A percentile compares a stretch with the other conserved stretches of the same genome.
phyloP scores from a whole-genome alignment of 306 rosid species.

The Myrica gale region DNA sequence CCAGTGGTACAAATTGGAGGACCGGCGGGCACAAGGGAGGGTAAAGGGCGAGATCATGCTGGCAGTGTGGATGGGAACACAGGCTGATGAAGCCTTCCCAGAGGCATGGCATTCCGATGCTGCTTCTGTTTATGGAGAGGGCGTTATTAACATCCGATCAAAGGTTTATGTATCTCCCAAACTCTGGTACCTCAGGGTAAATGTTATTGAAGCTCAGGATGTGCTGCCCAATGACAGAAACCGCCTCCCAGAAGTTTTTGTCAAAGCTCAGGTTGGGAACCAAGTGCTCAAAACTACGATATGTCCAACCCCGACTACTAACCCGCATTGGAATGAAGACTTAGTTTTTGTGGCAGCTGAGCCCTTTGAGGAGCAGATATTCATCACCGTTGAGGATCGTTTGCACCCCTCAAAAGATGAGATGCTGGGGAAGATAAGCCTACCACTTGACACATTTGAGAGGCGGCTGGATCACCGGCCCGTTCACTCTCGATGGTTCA shows the following conservation, averaged over 20 bases:
- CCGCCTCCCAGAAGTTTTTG: constrained; percentile 65
- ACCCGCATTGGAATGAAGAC: constrained; percentile 90
- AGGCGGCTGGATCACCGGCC: constrained; percentile 79
- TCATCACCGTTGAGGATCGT: constrained; percentile 66
- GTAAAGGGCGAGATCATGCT: constrained; percentile 89
- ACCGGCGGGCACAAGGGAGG: constrained; percentile 61
- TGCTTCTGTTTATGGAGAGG: constrained; percentile 76
- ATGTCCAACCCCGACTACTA: constrained; percentile 53
- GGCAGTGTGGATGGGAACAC: constrained; percentile 98
- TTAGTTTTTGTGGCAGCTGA: constrained; percentile 87
- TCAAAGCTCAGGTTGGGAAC: constrained; percentile 80
- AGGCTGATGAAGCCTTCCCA: constrained; percentile 91
- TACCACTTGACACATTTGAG: constrained; percentile 68
- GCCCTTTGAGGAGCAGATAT: constrained; percentile 85
- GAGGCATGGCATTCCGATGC: constrained; percentile 98
- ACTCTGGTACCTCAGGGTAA: constrained; percentile 81
- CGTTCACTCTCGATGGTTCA: constrained; percentile 87
- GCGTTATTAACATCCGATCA: constrained; percentile 74
- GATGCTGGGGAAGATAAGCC: constrained; percentile 63
- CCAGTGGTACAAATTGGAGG: constrained; percentile 87
- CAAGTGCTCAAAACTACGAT: constrained; percentile 74
- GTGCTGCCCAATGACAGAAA: constrained; percentile 68
- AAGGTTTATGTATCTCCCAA: constrained; percentile 96
- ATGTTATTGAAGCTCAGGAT: constrained; percentile 91
- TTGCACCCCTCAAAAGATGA: constrained; percentile 75